Percentiles rank a stretch among this genome's conserved stretches.
Evolutionary conservation across 331 rosid species (phyloP).

Genomic region (Saraca asoca): DNA sequence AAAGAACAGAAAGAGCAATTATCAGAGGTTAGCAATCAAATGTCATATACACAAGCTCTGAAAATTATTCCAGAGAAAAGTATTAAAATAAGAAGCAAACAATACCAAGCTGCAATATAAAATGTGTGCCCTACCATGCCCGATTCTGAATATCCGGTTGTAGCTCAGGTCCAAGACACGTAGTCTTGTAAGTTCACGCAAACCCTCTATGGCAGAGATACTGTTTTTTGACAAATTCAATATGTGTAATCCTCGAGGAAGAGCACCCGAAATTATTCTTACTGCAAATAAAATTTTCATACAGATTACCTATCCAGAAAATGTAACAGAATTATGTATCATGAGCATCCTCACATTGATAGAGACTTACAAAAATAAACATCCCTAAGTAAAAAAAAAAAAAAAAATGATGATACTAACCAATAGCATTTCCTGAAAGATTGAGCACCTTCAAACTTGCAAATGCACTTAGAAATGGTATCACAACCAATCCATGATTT

Average conservation of each 20-base stretch:
- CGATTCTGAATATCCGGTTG: slow-evolving; percentile 79
- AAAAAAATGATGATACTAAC: slow-evolving; percentile 44
- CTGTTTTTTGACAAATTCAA: slow-evolving; percentile 86
- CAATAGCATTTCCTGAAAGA: slow-evolving; percentile 83
- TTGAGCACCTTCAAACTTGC: slow-evolving; percentile 78
- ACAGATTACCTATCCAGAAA: slow-evolving; percentile 11
- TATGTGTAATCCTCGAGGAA: slow-evolving; percentile 90
- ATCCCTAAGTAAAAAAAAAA: not conserved
- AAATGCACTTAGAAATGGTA: slow-evolving; percentile 88
- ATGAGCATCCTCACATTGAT: slow-evolving; percentile 13
- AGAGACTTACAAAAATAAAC: slow-evolving; percentile 9
- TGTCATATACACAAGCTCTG: slow-evolving; percentile 4
- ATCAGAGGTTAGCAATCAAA: slow-evolving; percentile 14
- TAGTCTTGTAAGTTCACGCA: slow-evolving; percentile 90
- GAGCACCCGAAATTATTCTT: slow-evolving; percentile 81
- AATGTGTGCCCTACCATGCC: slow-evolving; percentile 69
- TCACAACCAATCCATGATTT: slow-evolving; percentile 78
- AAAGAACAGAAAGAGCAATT: slow-evolving; percentile 7
- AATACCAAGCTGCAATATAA: not conserved
- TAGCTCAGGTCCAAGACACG: slow-evolving; percentile 86
- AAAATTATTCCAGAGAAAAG: not conserved
- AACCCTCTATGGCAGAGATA: slow-evolving; percentile 73
- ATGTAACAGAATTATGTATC: slow-evolving; percentile 1
- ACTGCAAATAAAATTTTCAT: slow-evolving; percentile 49
- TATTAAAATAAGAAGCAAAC: slow-evolving; percentile 4